These are phyloP conservation scores for Pseudogymnoascus sp. DNA, from an alignment of 2,329 filamentous ascomycete species.

Conservation along the genomic window DNA sequence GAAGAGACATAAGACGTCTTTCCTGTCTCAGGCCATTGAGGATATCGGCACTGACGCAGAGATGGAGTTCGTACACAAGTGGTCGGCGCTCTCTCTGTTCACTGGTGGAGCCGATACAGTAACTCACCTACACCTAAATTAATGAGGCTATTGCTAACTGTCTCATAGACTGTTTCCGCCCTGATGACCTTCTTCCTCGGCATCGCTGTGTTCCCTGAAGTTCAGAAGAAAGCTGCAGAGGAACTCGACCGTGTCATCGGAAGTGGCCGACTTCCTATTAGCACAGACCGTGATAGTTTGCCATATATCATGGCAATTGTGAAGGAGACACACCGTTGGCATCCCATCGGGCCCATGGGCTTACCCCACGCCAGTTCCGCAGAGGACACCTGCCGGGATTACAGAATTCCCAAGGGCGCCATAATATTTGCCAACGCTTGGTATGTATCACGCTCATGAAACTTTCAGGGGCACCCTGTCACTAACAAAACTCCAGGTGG, in stretches of 20 bases:
- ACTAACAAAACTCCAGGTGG: conserved; percentile 9
- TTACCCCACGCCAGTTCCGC: conserved; percentile 46
- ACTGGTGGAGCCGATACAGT: conserved; percentile 37
- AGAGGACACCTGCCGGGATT: conserved; percentile 48
- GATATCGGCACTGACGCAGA: conserved; percentile 25
- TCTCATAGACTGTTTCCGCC: conserved; percentile 29
- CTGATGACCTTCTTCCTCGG: conserved; percentile 35
- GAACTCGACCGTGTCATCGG: conserved; percentile 42
- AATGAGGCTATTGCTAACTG: conserved; percentile 35
- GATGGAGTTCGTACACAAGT: conserved; percentile 34
- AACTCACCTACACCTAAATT: conserved; percentile 15
- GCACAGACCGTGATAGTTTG: conserved; percentile 36
- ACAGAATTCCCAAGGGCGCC: conserved; percentile 48
- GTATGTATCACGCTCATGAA: not conserved
- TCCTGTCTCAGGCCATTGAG: conserved; percentile 34
- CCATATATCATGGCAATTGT: conserved; percentile 38
- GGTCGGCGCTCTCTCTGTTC: conserved; percentile 36
- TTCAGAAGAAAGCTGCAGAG: conserved; percentile 40
- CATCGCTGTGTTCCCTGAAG: conserved; percentile 35
- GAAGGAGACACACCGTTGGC: conserved; percentile 39
- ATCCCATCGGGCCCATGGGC: conserved; percentile 38
- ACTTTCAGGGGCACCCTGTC: not conserved
- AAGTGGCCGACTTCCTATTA: conserved; percentile 35
- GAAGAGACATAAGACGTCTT: conserved; percentile 30
- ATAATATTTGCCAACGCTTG: conserved; percentile 21